These are phyloP conservation scores for Neurospora pannonica DNA, from an alignment of 495 filamentous ascomycete genomes.

Conservation along the genomic window DNA sequence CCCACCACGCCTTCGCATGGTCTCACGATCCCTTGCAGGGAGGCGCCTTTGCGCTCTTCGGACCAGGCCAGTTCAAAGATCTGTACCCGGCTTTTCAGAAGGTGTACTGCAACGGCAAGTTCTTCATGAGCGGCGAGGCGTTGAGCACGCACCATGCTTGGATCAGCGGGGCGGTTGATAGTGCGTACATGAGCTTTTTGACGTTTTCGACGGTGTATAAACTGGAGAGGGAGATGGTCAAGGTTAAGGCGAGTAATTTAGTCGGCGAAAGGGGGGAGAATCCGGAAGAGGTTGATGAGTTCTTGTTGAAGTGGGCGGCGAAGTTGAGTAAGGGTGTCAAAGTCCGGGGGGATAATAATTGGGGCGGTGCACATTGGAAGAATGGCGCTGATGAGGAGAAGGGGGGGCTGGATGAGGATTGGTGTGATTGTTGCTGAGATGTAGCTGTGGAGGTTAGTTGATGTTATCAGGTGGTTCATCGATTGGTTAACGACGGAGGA, in stretches of 20 bases:
- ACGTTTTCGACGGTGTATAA: not conserved
- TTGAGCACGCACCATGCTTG: constrained; percentile 34
- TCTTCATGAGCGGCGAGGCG: constrained; percentile 33
- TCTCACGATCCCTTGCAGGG: constrained; percentile 24
- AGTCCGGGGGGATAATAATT: not conserved
- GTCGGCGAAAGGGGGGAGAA: not conserved
- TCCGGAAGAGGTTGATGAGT: constrained; percentile 1
- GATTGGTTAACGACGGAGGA: too few species aligned
- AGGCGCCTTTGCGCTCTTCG: constrained; percentile 38
- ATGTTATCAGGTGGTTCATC: too few species aligned
- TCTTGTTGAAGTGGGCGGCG: not conserved
- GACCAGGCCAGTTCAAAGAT: constrained; percentile 32
- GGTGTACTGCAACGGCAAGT: constrained; percentile 16
- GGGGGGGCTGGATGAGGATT: not conserved
- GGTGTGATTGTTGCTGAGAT: not conserved
- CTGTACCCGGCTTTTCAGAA: constrained; percentile 19
- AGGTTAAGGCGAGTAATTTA: not conserved
- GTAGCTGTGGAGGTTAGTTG: not conserved
- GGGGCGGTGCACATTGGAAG: not conserved
- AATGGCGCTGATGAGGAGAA: not conserved
- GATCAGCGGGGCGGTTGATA: constrained; percentile 30
- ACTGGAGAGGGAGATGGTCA: not conserved
- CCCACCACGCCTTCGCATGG: constrained; percentile 30
- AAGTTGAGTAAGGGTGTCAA: not conserved
- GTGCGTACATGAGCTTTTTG: constrained; percentile 2